These are phyloP conservation scores for Isatis lusitanica DNA, from an alignment of 441 rosid species.

Conservation along the genomic window DNA sequence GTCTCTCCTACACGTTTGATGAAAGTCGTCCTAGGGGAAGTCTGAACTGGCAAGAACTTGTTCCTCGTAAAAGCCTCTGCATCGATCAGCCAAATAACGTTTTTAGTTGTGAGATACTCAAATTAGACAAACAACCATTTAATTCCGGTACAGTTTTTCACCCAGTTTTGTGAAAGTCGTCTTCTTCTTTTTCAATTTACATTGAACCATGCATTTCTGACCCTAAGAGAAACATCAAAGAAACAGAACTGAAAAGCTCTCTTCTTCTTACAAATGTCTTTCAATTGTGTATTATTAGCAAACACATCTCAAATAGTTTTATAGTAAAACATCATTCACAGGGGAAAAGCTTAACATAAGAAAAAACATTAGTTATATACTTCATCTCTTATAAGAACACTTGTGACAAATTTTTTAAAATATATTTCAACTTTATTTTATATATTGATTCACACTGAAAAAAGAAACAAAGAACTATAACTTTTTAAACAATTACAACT, in stretches of 20 bases:
- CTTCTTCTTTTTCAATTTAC: no score
- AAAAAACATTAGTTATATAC: no score
- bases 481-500: not conserved
- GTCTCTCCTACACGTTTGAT: not conserved
- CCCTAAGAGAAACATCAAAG: not conserved
- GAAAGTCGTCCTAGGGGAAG: not conserved
- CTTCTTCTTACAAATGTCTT: not conserved
- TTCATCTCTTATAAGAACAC: not conserved
- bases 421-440: not conserved
- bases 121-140: no score
- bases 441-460: not conserved
- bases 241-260: not conserved
- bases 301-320: no score
- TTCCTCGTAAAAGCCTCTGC: not conserved
- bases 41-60: not conserved
- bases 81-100: not conserved
- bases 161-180: no score
- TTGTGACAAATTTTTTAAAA: not conserved
- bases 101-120: not conserved
- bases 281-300: not conserved
- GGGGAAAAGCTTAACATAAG: no score
- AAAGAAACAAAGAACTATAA: not conserved
- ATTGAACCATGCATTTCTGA: not conserved
- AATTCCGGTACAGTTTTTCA: no score
- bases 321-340: no score